These are phyloP conservation scores for Candida ipomoeae DNA, from an alignment of 805 yeast species.

Conservation along the genomic window DNA sequence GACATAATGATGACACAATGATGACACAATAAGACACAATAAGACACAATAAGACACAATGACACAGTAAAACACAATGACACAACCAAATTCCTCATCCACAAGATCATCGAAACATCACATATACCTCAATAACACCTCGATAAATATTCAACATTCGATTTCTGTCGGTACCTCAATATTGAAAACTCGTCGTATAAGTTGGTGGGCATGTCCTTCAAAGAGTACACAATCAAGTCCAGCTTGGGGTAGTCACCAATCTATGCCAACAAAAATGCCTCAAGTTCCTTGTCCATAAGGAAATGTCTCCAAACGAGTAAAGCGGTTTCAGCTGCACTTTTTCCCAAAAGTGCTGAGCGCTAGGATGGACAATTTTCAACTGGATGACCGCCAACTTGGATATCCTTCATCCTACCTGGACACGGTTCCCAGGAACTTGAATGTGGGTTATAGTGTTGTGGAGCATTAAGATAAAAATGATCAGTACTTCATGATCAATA, in stretches of 20 bases:
- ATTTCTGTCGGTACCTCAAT: too few species aligned
- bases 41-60: too few species aligned
- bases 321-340: conserved; percentile 79
- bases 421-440: conserved; percentile 26
- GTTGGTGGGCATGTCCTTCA: conserved; percentile 89
- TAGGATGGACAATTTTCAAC: conserved; percentile 72
- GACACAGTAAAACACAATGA: too few species aligned
- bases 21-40: too few species aligned
- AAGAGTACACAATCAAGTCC: conserved; percentile 88
- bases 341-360: conserved; percentile 90
- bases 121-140: too few species aligned
- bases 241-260: conserved; percentile 62
- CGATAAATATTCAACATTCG: too few species aligned
- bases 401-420: conserved; percentile 80
- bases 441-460: conserved; percentile 20
- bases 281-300: conserved; percentile 95
- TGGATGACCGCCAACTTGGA: conserved; percentile 85
- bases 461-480: conserved; percentile 14
- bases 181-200: conserved; percentile 73
- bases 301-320: conserved; percentile 93
- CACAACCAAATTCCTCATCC: too few species aligned
- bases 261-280: conserved; percentile 61
- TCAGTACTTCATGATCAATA: too few species aligned
- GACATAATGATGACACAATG: too few species aligned
- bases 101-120: too few species aligned